A percentile compares a stretch with the other conserved stretches of the same genome.
Conservation (phyloP, 495 filamentous ascomycete species). For the Pyrenula massariospora region DNA sequence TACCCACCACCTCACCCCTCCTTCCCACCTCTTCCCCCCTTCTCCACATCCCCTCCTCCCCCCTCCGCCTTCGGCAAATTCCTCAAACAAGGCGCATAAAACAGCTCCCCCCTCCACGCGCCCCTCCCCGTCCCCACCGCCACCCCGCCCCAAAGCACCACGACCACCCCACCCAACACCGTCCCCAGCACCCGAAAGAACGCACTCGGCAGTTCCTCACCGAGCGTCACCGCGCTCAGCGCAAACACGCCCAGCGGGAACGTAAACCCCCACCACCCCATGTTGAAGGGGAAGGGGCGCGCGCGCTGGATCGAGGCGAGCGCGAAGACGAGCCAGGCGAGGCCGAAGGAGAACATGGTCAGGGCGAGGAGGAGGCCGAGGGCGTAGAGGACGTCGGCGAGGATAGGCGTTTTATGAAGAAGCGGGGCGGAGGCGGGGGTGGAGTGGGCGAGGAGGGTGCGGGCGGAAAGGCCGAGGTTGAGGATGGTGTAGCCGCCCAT, state of each 20-base stretch:
- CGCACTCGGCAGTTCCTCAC: conserved; percentile 26
- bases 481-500: conserved; percentile 33
- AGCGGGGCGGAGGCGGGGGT: conserved; percentile 10
- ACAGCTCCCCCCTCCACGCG: conserved; percentile 26
- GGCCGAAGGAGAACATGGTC: conserved; percentile 36
- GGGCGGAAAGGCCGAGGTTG: conserved; percentile 30
- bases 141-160: conserved; percentile 33
- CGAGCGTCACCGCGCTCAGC: conserved; percentile 31
- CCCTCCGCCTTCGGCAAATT: conserved; percentile 11
- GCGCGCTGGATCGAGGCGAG: conserved; percentile 23
- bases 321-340: conserved; percentile 38
- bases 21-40: background rate
- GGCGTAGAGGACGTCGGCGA: conserved; percentile 27
- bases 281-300: conserved; percentile 43
- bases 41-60: background rate
- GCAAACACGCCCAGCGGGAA: conserved; percentile 48
- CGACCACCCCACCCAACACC: conserved; percentile 25
- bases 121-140: conserved; percentile 22
- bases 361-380: conserved; percentile 27
- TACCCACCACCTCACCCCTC: no score
- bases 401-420: background rate
- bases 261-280: conserved; percentile 54
- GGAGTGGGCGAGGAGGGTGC: conserved; percentile 15
- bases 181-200: conserved; percentile 41
- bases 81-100: conserved; percentile 36